Base-by-base conservation (phyloP, 306 rosid species). In the Acmispon strigosus region DNA sequence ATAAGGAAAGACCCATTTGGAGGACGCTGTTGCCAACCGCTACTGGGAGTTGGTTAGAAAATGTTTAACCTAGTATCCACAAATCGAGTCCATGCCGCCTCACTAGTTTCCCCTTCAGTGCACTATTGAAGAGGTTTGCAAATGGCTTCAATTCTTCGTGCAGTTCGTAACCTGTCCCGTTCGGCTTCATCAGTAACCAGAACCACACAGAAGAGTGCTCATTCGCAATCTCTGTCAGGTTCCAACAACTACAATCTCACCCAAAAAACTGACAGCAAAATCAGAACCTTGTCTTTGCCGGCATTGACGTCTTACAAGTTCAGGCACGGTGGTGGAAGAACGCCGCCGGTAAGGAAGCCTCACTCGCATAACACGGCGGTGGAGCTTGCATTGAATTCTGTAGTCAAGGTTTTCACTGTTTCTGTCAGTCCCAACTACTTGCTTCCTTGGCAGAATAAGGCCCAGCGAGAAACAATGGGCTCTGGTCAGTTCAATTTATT, bases 401-500 rank as follows among this genome's bases (percentile, higher is more conserved):
- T 92, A 24, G 98, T 92, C 22, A 92, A 92, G 81, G 58, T 92
- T 43, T 92, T 89, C 89, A 89, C 95, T 2, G 98, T 92, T 60
- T 82, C 95, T 6, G 81, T 86, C 62, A 88, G 95, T 79, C 96
- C 96, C 52, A 92, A 88, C 66, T 88, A 89, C 86, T 44, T 85
- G 41, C 95, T 89, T 51, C 98, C 98, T 1, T 92, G 98, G 98
- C 98, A 92, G 83, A 92, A 88, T 85, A 92, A 92, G 83, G 86
- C 96, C 62, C 98, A 92, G 84, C 87, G 89, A 4, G 96, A 92
- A 74, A 74, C 96, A 42, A 92, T 77, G 86, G 96, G 98, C 49
- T 92, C 98, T 43, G 98, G 98, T 89, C 12, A 19, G 71, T 60
- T 76, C 42, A 1, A 6, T 32, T 51, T 39, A 1, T 39, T 1